These are phyloP conservation scores for Simplicillium aogashimaense DNA, from an alignment of 2,329 filamentous ascomycete species.

Conservation along the genomic window DNA sequence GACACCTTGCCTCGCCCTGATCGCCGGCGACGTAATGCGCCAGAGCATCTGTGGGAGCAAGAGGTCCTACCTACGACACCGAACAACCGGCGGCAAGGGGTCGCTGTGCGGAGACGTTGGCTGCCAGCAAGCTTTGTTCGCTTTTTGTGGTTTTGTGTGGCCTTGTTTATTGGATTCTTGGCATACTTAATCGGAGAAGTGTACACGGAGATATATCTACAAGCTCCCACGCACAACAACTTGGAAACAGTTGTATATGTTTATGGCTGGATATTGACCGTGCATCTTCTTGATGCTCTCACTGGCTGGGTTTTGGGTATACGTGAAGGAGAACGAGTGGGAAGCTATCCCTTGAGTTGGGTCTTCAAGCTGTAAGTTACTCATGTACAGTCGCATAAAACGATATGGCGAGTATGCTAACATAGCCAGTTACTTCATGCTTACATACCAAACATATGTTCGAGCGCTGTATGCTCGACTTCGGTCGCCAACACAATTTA, in stretches of 20 bases:
- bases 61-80: slow-evolving; percentile 17
- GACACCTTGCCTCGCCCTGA: slow-evolving; percentile 35
- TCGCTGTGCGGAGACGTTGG: slow-evolving; percentile 42
- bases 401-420: slow-evolving; percentile 2
- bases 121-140: slow-evolving; percentile 57
- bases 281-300: slow-evolving; percentile 53
- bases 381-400: background rate
- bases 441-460: slow-evolving; percentile 64
- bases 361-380: slow-evolving; percentile 55
- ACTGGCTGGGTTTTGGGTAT: slow-evolving; percentile 59
- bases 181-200: slow-evolving; percentile 60
- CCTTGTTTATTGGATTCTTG: slow-evolving; percentile 50
- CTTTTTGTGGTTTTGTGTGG: slow-evolving; percentile 60
- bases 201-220: slow-evolving; percentile 59
- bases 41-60: slow-evolving; percentile 26
- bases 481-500: slow-evolving; percentile 54
- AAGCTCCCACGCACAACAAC: slow-evolving; percentile 56
- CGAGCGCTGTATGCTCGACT: slow-evolving; percentile 59
- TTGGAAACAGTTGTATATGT: slow-evolving; percentile 60
- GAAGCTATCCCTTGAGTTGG: slow-evolving; percentile 61
- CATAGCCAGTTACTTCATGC: slow-evolving; percentile 46
- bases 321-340: slow-evolving; percentile 55
- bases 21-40: slow-evolving; percentile 27
- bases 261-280: slow-evolving; percentile 59
- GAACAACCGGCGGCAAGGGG: slow-evolving; percentile 17